phyloP scores from a whole-genome alignment of 2,329 filamentous ascomycete genomes.

The Paracorniculantispora psalliotae region DNA sequence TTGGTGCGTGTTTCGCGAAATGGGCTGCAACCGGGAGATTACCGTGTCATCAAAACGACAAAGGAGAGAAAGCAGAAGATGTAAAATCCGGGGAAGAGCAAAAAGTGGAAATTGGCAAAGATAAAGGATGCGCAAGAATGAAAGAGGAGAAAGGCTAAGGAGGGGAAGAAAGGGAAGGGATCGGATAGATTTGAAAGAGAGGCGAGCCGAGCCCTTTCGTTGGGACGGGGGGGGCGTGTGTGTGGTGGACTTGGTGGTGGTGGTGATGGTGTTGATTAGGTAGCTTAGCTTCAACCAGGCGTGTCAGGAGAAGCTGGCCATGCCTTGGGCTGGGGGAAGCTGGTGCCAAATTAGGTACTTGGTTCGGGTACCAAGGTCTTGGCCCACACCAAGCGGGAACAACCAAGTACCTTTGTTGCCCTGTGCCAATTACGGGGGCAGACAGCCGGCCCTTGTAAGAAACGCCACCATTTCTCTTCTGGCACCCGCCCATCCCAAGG shows the following conservation, averaged over 20 bases:
- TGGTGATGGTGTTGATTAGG: background rate
- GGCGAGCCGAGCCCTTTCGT: slow-evolving; percentile 5
- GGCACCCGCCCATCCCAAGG: no score
- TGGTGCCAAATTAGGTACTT: background rate
- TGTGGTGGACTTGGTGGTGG: background rate
- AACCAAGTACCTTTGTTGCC: no score
- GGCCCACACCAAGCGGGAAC: no score
- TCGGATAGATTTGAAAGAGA: slow-evolving; percentile 7
- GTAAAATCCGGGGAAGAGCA: slow-evolving; percentile 3
- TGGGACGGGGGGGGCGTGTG: slow-evolving; percentile 2
- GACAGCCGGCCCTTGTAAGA: no score
- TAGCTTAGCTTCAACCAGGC: background rate
- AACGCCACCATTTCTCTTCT: no score
- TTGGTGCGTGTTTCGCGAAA: background rate
- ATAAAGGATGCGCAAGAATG: background rate
- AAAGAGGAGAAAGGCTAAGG: background rate
- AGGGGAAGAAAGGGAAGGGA: slow-evolving; percentile 3
- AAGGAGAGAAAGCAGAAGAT: no score
- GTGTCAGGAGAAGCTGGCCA: background rate
- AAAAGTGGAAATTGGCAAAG: slow-evolving; percentile 6
- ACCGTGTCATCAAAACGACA: no score
- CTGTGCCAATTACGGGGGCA: no score
- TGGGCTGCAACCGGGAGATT: background rate
- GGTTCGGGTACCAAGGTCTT: no score
- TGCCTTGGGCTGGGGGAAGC: no score